phyloP scores from a whole-genome alignment of 1,139 yeast species.

The Scheffersomyces stambukii region DNA sequence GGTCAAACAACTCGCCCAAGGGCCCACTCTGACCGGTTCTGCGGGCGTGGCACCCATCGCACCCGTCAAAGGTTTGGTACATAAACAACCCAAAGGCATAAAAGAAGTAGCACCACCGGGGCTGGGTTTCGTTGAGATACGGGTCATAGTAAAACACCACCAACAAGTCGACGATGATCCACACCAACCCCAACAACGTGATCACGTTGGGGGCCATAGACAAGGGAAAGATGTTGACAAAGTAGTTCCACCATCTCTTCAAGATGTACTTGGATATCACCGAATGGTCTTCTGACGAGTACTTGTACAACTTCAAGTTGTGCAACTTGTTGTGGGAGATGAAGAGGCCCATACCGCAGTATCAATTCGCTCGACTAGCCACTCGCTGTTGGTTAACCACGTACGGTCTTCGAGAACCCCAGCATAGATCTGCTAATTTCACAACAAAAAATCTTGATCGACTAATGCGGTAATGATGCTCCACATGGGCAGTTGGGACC shows the following conservation, averaged over 20 bases:
- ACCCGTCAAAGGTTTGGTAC: slow-evolving; percentile 95
- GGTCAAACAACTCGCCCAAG: slow-evolving; percentile 90
- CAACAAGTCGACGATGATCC: slow-evolving; percentile 59
- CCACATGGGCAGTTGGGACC: slow-evolving; percentile 1
- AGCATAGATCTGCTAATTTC: not conserved
- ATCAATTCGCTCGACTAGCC: too few species aligned
- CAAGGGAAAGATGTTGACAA: slow-evolving; percentile 71
- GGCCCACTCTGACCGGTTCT: slow-evolving; percentile 95
- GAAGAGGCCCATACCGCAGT: slow-evolving; percentile 84
- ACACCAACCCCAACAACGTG: slow-evolving; percentile 72
- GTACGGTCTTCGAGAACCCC: slow-evolving; percentile 1
- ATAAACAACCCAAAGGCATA: slow-evolving; percentile 82
- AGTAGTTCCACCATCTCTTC: slow-evolving; percentile 74
- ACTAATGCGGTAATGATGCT: slow-evolving; percentile 1
- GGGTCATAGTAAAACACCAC: slow-evolving; percentile 77
- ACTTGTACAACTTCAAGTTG: slow-evolving; percentile 66
- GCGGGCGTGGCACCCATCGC: slow-evolving; percentile 93
- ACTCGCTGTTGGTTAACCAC: too few species aligned
- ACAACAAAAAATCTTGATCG: too few species aligned
- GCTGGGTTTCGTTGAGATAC: slow-evolving; percentile 50
- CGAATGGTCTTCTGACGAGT: slow-evolving; percentile 77
- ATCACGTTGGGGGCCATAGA: slow-evolving; percentile 90
- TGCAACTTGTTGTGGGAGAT: slow-evolving; percentile 57
- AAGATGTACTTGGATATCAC: slow-evolving; percentile 68
- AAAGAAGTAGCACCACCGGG: slow-evolving; percentile 78